A percentile compares a stretch with the other conserved stretches of the same genome.
Conservation (phyloP, 169 alveolate genomes). For the Cyclospora cayetanensis region DNA sequence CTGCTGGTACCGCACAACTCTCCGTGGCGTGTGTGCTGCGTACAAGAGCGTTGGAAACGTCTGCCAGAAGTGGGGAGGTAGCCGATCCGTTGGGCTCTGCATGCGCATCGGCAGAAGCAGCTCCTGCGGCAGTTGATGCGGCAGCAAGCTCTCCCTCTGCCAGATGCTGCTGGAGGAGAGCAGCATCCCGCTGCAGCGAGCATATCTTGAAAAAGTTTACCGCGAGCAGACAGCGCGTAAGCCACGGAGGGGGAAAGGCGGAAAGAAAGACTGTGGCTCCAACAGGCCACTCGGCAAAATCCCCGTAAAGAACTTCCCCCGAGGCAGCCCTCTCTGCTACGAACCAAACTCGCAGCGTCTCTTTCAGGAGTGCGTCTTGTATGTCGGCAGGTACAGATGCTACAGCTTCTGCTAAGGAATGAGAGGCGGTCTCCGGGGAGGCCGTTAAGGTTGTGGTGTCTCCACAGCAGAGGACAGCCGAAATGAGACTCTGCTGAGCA, state of each 20-base stretch:
- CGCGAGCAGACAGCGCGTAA: constrained; percentile 10
- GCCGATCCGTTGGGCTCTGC: not conserved
- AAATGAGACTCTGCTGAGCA: not conserved
- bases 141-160: not conserved
- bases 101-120: not conserved
- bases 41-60: too few relatives aligned
- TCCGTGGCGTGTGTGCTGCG: too few relatives aligned
- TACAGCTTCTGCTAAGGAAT: not conserved
- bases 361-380: constrained; percentile 27
- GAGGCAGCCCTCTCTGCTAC: constrained; percentile 45
- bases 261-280: constrained; percentile 20
- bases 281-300: constrained; percentile 43
- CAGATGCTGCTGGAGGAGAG: not conserved
- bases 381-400: not conserved
- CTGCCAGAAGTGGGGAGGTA: too few relatives aligned
- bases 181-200: constrained; percentile 26
- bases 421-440: not conserved
- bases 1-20: too few relatives aligned
- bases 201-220: not conserved
- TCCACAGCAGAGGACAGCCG: not conserved
- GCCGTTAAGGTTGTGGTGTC: not conserved
- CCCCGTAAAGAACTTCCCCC: constrained; percentile 4
- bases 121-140: not conserved
- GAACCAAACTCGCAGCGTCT: constrained; percentile 50
- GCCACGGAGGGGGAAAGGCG: constrained; percentile 62